phyloP scores from a whole-genome alignment of 225 moss, liverwort and hornwort genomes.

The Rhytidiadelphus loreus region DNA sequence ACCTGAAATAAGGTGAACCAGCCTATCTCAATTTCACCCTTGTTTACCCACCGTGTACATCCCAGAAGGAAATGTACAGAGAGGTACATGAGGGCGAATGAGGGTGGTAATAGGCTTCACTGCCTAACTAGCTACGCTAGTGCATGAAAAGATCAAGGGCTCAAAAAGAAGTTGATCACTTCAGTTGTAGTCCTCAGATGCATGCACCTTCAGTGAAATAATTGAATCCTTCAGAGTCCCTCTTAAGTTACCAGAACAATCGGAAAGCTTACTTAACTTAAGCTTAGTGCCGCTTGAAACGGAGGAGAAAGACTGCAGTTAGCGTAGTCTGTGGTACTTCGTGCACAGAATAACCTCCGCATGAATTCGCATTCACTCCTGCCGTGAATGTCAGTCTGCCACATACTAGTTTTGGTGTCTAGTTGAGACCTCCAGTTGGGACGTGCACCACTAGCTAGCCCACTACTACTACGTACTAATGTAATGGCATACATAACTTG shows the following conservation, averaged over 20 bases:
- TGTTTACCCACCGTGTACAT: neutral
- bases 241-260: neutral
- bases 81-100: neutral
- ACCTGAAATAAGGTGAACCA: neutral
- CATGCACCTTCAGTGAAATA: neutral
- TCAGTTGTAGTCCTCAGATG: neutral
- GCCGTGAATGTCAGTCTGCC: neutral
- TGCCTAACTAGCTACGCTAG: too few species aligned
- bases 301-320: neutral
- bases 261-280: neutral
- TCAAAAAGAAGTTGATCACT: neutral
- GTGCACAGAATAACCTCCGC: neutral
- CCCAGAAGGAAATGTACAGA: neutral
- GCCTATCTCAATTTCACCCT: neutral
- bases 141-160: neutral
- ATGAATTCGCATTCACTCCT: neutral
- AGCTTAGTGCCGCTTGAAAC: neutral
- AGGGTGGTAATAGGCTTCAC: neutral
- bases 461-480: neutral
- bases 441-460: neutral
- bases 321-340: neutral
- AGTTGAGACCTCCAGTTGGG: too few species aligned
- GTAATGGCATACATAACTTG: neutral
- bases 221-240: neutral
- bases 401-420: neutral